Conservation (phyloP, 345 rosid species). For the Raphanus sativus region DNA sequence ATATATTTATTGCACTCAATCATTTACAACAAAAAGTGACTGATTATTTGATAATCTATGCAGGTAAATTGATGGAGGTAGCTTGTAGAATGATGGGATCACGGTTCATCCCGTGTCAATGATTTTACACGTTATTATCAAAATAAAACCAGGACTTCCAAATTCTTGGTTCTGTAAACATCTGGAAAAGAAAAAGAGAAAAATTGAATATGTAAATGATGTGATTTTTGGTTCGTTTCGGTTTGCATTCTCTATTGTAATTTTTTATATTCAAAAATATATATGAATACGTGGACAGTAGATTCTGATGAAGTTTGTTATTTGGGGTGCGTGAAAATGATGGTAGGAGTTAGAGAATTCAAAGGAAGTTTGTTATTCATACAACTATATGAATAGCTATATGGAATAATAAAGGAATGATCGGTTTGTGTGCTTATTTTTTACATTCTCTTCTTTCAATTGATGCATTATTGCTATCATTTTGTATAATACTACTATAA, state of each 20-base stretch:
- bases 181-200: not conserved
- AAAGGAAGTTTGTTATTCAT: too few species aligned
- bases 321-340: not conserved
- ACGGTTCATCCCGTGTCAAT: conserved; percentile 61
- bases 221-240: conserved; percentile 39
- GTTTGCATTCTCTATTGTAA: conserved; percentile 30
- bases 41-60: conserved; percentile 10
- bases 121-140: conserved; percentile 34
- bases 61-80: conserved; percentile 92
- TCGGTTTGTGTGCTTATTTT: conserved; percentile 26
- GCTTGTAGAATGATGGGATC: conserved; percentile 80
- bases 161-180: conserved; percentile 44
- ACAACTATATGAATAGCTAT: conserved; percentile 14
- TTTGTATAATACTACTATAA: not conserved
- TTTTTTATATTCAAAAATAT: conserved; percentile 12
- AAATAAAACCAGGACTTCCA: conserved; percentile 19
- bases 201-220: conserved; percentile 39
- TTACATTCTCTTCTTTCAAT: conserved; percentile 2
- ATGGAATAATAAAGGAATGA: conserved; percentile 24
- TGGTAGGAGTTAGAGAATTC: conserved; percentile 27
- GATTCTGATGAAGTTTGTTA: conserved; percentile 17
- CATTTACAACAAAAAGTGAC: not conserved
- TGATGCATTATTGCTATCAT: not conserved
- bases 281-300: conserved; percentile 32
- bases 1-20: conserved; percentile 6